Base-by-base conservation (phyloP, 306 rosid species). In the Pterocarpus santalinus region DNA sequence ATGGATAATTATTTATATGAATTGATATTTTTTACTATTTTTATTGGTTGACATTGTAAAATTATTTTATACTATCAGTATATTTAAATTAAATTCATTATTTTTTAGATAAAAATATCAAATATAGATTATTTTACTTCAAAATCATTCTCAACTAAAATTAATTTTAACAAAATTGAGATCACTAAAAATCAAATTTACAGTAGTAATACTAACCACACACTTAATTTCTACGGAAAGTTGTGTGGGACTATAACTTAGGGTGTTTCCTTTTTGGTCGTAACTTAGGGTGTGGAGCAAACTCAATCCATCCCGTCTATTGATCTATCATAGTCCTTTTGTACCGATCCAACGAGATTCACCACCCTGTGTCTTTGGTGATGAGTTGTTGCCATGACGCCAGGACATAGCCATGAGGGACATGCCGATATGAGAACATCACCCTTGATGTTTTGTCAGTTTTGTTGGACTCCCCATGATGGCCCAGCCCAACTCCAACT, bases 401-500 rank as follows among this genome's bases (percentile, higher is more conserved):
- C 41, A 60, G 2, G 64, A 61, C 70, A 61, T 2, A 8, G 46
- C 44, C 79, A 75, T 70, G 34, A 14, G 60, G 79, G 46, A 44
- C 70, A 43, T 34, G 44, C 44, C 33, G 47, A 61, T 36, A 44
- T 30, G 46, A 14, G 5, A 5, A 7, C 3, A 34, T 22, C 28
- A 22, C 28, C 28, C 28, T 22, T 22, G 0, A 57, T 15, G 72
- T 9, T 72, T 33, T 33, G n/a, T 22, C 33, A 11, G 28, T 41
- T 11, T 57, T 3, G 53, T 28, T 39, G 53, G 0, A 22, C n/a
- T 52, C 8, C 10, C 8, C 0, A 22, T 22, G 44, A 0, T 11
- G 7, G 77, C 83, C 72, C 73, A 72, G 66, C 79, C 73, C 73
- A 72, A 22, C 11, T 17, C 16, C 2, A 51, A 22, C 14, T 5